Evolutionary conservation across 305 asterid species (phyloP).

Genomic region (Fraxinus platypoda): DNA sequence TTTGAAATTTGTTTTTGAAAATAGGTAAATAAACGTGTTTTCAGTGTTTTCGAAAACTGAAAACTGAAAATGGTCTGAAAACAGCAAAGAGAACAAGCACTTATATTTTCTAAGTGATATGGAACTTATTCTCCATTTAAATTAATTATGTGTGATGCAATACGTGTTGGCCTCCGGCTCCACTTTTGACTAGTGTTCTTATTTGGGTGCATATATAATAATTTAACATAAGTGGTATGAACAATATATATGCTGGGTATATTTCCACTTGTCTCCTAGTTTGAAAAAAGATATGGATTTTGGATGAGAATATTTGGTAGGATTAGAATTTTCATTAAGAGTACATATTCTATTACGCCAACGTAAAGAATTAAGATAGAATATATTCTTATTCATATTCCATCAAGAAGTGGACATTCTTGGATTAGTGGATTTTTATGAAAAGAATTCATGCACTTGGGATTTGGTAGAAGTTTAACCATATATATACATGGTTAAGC

Average conservation of each 20-base stretch:
- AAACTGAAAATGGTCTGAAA: too few species aligned
- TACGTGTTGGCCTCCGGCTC: slow-evolving; percentile 11
- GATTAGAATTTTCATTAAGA: slow-evolving; percentile 16
- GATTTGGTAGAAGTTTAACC: not conserved
- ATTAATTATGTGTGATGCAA: slow-evolving; percentile 13
- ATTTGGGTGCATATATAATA: not conserved
- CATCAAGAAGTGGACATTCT: not conserved
- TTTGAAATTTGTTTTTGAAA: too few species aligned
- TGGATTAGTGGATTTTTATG: not conserved
- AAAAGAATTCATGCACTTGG: not conserved
- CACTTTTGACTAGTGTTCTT: not conserved
- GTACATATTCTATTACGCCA: slow-evolving; percentile 23
- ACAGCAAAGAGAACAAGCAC: too few species aligned
- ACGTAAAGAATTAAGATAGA: slow-evolving; percentile 12
- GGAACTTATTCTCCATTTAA: not conserved
- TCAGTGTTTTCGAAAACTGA: too few species aligned
- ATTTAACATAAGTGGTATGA: slow-evolving; percentile 27
- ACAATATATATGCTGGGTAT: slow-evolving; percentile 17
- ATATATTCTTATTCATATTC: slow-evolving; percentile 13
- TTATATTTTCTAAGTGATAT: not conserved
- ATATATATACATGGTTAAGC: not conserved
- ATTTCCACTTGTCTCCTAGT: slow-evolving; percentile 31
- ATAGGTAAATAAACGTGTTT: too few species aligned
- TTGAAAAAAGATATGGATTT: slow-evolving; percentile 21
- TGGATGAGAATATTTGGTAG: slow-evolving; percentile 35